These are phyloP conservation scores for Chimonanthus salicifolius DNA, from an alignment of 164 flowering plant genomes.

Conservation along the genomic window DNA sequence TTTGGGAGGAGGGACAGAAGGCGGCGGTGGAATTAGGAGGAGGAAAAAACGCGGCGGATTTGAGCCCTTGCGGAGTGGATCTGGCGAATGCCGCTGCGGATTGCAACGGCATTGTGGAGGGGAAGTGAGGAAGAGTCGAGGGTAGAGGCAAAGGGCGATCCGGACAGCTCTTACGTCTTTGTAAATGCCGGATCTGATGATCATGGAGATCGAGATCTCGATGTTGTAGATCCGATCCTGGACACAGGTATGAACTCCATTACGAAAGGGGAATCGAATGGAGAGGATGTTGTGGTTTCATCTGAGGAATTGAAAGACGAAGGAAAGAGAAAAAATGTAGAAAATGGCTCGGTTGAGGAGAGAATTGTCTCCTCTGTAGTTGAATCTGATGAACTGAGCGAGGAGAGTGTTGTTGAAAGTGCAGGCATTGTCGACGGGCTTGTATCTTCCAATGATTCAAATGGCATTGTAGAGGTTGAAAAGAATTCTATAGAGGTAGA, in stretches of 20 bases:
- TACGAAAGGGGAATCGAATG: not conserved
- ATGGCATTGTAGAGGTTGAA: not conserved
- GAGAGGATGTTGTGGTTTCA: not conserved
- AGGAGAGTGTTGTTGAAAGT: not conserved
- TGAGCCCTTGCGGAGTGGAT: constrained; percentile 8
- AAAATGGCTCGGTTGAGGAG: not conserved
- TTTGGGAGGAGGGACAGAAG: constrained; percentile 2
- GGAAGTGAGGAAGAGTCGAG: constrained; percentile 5
- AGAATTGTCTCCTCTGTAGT: not conserved
- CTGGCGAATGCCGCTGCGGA: constrained; percentile 9
- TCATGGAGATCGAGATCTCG: constrained; percentile 8
- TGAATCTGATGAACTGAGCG: constrained; percentile 4
- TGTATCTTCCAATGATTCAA: not conserved
- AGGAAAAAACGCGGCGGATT: constrained; percentile 7
- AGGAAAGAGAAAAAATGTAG: too few species aligned
- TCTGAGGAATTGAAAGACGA: not conserved
- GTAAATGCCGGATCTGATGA: constrained; percentile 15
- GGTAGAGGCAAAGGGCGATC: constrained; percentile 12
- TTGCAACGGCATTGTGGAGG: constrained; percentile 14
- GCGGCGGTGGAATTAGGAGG: constrained; percentile 8
- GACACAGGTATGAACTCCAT: not conserved
- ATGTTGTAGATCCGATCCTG: constrained; percentile 1
- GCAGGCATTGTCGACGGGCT: not conserved
- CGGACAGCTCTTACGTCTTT: constrained; percentile 32
- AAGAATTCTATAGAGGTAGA: not conserved